phyloP scores from a whole-genome alignment of 805 yeast genomes.

The Tetrapisispora namnaoensis region DNA sequence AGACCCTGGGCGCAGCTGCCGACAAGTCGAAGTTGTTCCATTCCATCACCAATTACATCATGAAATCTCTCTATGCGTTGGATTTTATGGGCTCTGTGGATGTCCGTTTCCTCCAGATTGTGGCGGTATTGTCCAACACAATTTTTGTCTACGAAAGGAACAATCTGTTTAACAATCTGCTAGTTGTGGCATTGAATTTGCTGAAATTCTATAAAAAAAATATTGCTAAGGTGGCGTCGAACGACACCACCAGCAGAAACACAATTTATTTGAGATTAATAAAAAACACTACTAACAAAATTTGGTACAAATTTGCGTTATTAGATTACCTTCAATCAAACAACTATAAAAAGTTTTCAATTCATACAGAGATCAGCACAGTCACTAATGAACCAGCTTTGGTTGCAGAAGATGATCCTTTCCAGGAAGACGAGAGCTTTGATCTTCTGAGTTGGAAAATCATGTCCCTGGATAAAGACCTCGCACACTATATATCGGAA shows the following conservation, averaged over 20 bases:
- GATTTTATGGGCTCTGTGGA: conserved; percentile 19
- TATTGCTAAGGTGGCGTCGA: conserved; percentile 12
- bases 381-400: conserved; percentile 20
- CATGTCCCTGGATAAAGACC: conserved; percentile 25
- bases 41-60: conserved; percentile 4
- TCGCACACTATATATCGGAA: conserved; percentile 15
- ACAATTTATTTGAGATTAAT: conserved; percentile 10
- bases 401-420: conserved; percentile 21
- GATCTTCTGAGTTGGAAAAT: conserved; percentile 26
- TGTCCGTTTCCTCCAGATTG: conserved; percentile 19
- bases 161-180: conserved; percentile 11
- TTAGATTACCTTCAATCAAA: conserved; percentile 22
- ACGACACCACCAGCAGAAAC: conserved; percentile 13
- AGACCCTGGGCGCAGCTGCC: background rate
- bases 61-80: conserved; percentile 12
- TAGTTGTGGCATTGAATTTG: conserved; percentile 18
- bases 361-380: conserved; percentile 21
- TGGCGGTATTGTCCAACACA: conserved; percentile 21
- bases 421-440: conserved; percentile 21
- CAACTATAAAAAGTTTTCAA: conserved; percentile 13
- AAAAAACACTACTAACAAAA: conserved; percentile 17
- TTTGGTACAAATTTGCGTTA: conserved; percentile 23
- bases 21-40: background rate
- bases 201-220: conserved; percentile 20
- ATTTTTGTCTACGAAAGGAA: conserved; percentile 10